Base-by-base conservation (phyloP, 2,329 filamentous ascomycete genomes). In the Diaporthe amygdali region DNA sequence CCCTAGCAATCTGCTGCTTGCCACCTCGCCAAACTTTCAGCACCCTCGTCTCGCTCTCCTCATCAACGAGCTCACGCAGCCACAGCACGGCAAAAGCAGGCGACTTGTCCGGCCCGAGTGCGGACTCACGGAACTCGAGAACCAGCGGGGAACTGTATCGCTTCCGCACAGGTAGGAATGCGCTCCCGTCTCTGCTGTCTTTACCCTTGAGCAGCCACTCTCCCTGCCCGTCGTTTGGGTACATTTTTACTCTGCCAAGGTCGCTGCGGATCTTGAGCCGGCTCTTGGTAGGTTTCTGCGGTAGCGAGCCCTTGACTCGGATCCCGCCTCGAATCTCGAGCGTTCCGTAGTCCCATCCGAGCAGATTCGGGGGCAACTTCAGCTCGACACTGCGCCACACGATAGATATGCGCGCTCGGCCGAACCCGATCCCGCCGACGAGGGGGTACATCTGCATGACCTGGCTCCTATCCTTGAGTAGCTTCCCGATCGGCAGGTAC, bases 271-370 rank as follows among this genome's bases (percentile, higher is more conserved):
- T 78, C 77, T 92, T 92, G 72, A 92, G 80, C 59, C 89, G 85
- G 44, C 87, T 81, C 32, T 84, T 81, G 30, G 81, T 77, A 10
- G 90, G 78, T 12, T 88, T 83, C 1, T 83, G 76, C 0, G 87
- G 84, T 1, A 91, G 80, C 17, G 78, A 72, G n/a, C 84, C 80
- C 17, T 85, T 84, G 2, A 81, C 81, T 64, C 83, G 85, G 15
- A 91, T 81, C 0, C 82, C 77, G 0, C 87, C 85, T n/a, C 87
- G 84, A 51, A 94, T 82, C 73, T 93, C 89, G 0, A 94, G 77
- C 0, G 92, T 94, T 6, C 92, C 93, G 69, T 90, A 92, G 30
- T 93, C 90, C 91, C 92, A 94, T 2, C 93, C 93, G 0, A 89
- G 81, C 39, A 91, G 79, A 64, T 88, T 84, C 7, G 79, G 82